Conservation (phyloP, 495 filamentous ascomycete species). For the Penicillium herquei region DNA sequence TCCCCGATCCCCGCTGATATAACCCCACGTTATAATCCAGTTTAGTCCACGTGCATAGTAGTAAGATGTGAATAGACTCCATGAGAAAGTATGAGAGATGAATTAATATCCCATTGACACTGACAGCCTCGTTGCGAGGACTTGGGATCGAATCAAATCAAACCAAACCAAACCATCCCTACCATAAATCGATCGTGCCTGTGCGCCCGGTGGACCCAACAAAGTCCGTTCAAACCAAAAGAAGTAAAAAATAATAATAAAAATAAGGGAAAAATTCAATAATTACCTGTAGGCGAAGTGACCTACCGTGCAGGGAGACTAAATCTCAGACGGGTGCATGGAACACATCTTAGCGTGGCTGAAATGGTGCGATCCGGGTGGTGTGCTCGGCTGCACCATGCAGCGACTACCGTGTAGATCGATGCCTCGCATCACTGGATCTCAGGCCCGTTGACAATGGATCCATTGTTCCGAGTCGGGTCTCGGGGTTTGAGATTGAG, state of each 20-base stretch:
- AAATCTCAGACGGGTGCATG: conserved; percentile 23
- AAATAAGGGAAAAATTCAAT: not conserved
- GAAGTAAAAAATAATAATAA: no score
- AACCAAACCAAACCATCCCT: not conserved
- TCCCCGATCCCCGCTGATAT: not conserved
- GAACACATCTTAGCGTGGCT: conserved; percentile 28
- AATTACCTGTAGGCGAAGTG: conserved; percentile 17
- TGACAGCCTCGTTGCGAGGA: not conserved
- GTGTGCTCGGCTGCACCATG: conserved; percentile 18
- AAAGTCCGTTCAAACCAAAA: not conserved
- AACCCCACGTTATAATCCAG: no score
- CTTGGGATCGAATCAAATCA: not conserved
- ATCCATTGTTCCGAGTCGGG: conserved; percentile 12
- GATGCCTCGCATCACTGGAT: conserved; percentile 21
- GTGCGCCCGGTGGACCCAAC: conserved; percentile 1
- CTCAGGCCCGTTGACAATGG: conserved; percentile 14
- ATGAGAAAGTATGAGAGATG: no score
- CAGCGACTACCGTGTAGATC: conserved; percentile 26
- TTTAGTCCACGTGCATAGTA: no score
- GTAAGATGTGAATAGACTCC: no score
- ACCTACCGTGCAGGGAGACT: conserved; percentile 30
- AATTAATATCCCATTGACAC: no score
- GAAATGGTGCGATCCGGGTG: conserved; percentile 25
- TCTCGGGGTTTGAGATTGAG: no score
- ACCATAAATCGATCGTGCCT: not conserved